Evolutionary conservation across 352 stramenopile species (phyloP).

Genomic region (Phytophthora multivora): DNA sequence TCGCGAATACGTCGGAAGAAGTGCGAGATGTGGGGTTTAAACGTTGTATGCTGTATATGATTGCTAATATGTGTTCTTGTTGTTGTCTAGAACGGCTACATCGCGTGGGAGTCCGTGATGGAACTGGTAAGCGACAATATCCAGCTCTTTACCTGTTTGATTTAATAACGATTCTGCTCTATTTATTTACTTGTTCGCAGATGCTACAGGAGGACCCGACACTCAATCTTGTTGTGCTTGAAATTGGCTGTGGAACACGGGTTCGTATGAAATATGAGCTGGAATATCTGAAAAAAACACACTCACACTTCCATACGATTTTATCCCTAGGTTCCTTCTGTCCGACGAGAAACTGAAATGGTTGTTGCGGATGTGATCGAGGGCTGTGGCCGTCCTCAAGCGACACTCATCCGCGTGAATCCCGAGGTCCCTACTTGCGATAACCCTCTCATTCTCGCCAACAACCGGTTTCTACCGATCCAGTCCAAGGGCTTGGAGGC

Average conservation of each 20-base stretch:
- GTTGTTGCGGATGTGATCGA: conserved; percentile 76
- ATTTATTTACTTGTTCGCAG: conserved; percentile 26
- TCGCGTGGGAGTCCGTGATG: conserved; percentile 80
- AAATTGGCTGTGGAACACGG: conserved; percentile 82
- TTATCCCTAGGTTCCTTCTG: conserved; percentile 65
- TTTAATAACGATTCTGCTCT: background rate
- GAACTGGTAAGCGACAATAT: conserved; percentile 49
- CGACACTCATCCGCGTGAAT: conserved; percentile 78
- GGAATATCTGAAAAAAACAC: background rate
- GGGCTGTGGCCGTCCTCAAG: conserved; percentile 52
- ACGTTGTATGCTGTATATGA: background rate
- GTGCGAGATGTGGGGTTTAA: conserved; percentile 25
- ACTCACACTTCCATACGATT: background rate
- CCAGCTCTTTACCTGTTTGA: background rate
- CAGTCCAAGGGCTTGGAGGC: conserved; percentile 54
- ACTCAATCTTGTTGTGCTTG: conserved; percentile 73
- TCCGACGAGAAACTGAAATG: conserved; percentile 82
- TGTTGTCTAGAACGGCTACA: conserved; percentile 58
- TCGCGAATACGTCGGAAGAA: conserved; percentile 71
- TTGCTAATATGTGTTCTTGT: background rate
- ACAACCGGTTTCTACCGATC: conserved; percentile 55
- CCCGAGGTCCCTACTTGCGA: conserved; percentile 68
- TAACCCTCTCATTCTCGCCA: conserved; percentile 47
- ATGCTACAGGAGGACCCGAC: conserved; percentile 69
- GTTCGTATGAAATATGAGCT: conserved; percentile 33